phyloP scores from a whole-genome alignment of 176 grass and related monocot genomes.

The Eleusine coracana region DNA sequence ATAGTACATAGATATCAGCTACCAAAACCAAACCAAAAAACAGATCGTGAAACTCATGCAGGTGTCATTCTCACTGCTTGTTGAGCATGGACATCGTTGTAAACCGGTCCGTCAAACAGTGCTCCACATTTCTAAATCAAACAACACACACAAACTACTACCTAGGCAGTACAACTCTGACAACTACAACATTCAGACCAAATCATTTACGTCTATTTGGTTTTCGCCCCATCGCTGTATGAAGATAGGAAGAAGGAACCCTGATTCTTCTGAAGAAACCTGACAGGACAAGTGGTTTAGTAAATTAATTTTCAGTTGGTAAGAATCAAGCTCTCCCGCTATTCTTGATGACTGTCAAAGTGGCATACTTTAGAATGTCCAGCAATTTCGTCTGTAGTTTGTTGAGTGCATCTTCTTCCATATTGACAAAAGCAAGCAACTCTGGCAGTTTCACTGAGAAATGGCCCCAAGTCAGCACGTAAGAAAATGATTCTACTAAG shows the following conservation, averaged over 20 bases:
- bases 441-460: slow-evolving; percentile 93
- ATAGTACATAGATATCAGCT: no score
- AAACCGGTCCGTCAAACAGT: no score
- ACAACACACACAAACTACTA: slow-evolving; percentile 34
- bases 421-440: slow-evolving; percentile 80
- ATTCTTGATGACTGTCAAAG: slow-evolving; percentile 9
- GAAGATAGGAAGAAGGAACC: slow-evolving; percentile 58
- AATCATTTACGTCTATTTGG: slow-evolving; percentile 23
- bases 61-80: no score
- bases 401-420: slow-evolving; percentile 85
- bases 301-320: neutral
- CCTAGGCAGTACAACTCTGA: slow-evolving; percentile 28
- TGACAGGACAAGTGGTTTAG: slow-evolving; percentile 24
- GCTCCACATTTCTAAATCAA: neutral
- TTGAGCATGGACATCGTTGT: no score
- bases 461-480: neutral
- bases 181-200: slow-evolving; percentile 29
- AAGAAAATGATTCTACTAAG: neutral
- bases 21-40: no score
- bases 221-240: slow-evolving; percentile 62
- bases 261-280: slow-evolving; percentile 98
- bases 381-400: slow-evolving; percentile 84
- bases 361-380: slow-evolving; percentile 89
- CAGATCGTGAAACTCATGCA: no score
- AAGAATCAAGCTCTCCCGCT: neutral